Base-by-base conservation (phyloP, 192 early-diverging fungal species). In the Powellomyces hirtus region DNA sequence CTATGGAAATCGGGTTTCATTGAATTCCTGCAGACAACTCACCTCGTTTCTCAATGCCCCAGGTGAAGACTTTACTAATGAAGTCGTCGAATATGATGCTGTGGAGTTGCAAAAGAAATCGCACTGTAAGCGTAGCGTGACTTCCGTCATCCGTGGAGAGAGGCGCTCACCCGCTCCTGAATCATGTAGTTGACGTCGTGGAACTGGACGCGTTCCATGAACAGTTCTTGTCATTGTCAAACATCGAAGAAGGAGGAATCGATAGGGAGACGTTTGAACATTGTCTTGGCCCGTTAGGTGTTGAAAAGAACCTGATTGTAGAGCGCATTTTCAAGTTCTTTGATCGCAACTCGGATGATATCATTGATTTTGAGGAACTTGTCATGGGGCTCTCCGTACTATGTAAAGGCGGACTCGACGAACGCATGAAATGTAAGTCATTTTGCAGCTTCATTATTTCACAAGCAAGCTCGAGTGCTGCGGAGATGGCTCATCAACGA, bases 151-250 rank as follows among this genome's bases (percentile, higher is more conserved):
- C 18, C 8, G 8, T 42, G n/a, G n/a, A n/a, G n/a, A n/a, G n/a
- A n/a, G 40, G 10, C 40, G 10, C 40, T 11, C 0, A 49, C 63
- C 51, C 5, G 35, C 29, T 62, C n/a, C 31, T 36, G 1, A 16
- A 6, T 1, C 7, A 26, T 24, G 6, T 22, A 93, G 92, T 98
- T 62, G 91, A 94, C 67, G 78, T 81, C 52, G 81, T 90, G 37
- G 96, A 98, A 55, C 75, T 98, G 55, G 82, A 86, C 29, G 92
- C 90, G 33, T 84, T 98, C 63, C 94, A 94, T 75, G 88, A 86
- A 30, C 90, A 96, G 70, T 97, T 92, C 75, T 84, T 85, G 50
- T 87, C 91, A 8, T 72, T 98, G 14, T 90, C 94, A 0, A 90
- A 90, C 0, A 56, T 71, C 18, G 73, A 81, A 13, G 83, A 85